Evolutionary conservation across 139 green algal genomes (phyloP), one percentile per base, ranked within the genome.

Genomic region (Asterochloris sp.): DNA sequence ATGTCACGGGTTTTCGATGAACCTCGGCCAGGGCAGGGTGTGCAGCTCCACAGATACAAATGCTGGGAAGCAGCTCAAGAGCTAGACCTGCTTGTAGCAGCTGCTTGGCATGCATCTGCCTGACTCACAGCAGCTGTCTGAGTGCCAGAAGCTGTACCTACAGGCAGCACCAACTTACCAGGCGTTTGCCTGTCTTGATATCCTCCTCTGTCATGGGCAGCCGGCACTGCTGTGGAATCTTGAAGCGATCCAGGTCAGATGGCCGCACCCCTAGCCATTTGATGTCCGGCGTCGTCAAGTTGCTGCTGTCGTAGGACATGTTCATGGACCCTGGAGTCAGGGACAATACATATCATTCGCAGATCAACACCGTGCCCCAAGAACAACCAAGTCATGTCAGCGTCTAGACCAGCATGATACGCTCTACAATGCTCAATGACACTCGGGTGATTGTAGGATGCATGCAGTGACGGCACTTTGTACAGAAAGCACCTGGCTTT

Each of bases 181-280:
- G 89, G 74, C 92, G 91, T 69, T 87, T 89, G 23, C 94, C 94
- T 1, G 92, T 97, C 82, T 93, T 94, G 47, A 98, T 91, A 85
- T 98, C 94, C 84, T 96, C 93, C 4, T 97, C 94, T 16, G 92
- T 98, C 96, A 98, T 98, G 76, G 91, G 89, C 82, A 99, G 91
- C 12, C 96, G 90, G 91, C 95, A 98, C 87, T 98, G 95, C 81
- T 95, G 78, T 19, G 96, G 96, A 74, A 98, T 98, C 81, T 94
- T 94, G 89, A 97, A 98, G 66, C 92, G 85, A 85, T 97, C 92
- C 74, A 98, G 86, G 85, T 97, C 94, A 11, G 89, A 96, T 29
- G 95, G 95, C 23, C 95, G 89, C 83, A 98, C 95, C 10, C 95
- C 95, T 75, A 98, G 91, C 95, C 95, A 98, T 80, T 93, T 93